Percentiles rank a stretch among this genome's conserved stretches.
These are phyloP conservation scores for Pelargonium cotyledonis DNA, from an alignment of 441 rosid genomes.

Conservation along the genomic window DNA sequence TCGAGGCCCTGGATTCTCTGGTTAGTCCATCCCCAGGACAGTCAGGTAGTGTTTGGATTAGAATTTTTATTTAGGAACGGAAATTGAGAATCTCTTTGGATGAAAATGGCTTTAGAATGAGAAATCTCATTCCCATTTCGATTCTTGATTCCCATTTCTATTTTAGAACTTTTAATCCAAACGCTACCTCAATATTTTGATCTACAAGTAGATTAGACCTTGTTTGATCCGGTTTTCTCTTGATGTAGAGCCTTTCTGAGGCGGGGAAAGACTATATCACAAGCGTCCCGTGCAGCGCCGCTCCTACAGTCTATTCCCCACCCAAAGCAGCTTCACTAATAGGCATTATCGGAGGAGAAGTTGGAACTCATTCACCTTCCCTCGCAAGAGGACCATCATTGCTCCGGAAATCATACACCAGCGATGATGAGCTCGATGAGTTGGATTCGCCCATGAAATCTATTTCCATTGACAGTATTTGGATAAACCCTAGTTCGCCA, in stretches of 20 bases:
- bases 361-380: constrained; percentile 40
- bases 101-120: too few species aligned
- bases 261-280: constrained; percentile 40
- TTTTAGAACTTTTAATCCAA: too few species aligned
- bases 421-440: constrained; percentile 91
- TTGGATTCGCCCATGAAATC: constrained; percentile 68
- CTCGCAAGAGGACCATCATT: constrained; percentile 61
- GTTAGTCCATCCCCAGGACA: constrained; percentile 24
- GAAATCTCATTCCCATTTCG: too few species aligned
- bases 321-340: constrained; percentile 56
- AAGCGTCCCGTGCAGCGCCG: constrained; percentile 53
- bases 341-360: constrained; percentile 44
- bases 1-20: constrained; percentile 72
- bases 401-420: constrained; percentile 65
- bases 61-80: neutral
- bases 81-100: neutral
- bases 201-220: neutral
- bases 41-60: neutral
- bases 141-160: too few species aligned
- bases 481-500: constrained; percentile 33
- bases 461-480: constrained; percentile 35
- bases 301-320: constrained; percentile 51
- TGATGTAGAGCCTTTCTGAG: constrained; percentile 34
- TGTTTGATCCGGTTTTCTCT: neutral
- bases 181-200: too few species aligned